Conservation (phyloP, 192 early-diverging fungal genomes). For the Coemansia sp. region DNA sequence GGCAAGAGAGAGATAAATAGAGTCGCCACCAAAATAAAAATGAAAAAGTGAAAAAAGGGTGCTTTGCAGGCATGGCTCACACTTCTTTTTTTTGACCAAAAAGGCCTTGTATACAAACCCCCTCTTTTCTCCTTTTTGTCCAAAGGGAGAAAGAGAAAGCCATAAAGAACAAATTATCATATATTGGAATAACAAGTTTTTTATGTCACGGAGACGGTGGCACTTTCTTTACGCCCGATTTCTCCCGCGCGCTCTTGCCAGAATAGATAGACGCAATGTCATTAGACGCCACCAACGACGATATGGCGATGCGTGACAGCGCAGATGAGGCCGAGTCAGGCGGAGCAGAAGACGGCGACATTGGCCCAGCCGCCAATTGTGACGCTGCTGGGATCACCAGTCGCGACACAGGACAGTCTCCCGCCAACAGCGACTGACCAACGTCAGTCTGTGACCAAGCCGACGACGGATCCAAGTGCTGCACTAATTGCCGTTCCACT, state of each 20-base stretch:
- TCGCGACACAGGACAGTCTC: too few species aligned
- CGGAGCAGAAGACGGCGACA: background rate
- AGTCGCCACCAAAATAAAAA: background rate
- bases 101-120: too few species aligned
- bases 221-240: background rate
- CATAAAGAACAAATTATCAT: too few species aligned
- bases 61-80: background rate
- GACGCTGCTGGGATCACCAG: background rate
- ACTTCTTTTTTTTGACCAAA: background rate
- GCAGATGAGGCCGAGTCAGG: background rate
- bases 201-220: too few species aligned
- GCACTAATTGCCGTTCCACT: background rate
- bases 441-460: too few species aligned
- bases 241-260: too few species aligned
- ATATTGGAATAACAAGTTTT: background rate
- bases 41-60: background rate
- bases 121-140: background rate
- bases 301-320: background rate
- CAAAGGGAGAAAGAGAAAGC: too few species aligned
- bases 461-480: background rate
- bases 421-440: too few species aligned
- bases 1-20: background rate
- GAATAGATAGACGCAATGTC: background rate
- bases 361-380: background rate
- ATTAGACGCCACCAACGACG: background rate